These are phyloP conservation scores for Aspergillus indologenus DNA, from an alignment of 495 filamentous ascomycete species.

Conservation along the genomic window DNA sequence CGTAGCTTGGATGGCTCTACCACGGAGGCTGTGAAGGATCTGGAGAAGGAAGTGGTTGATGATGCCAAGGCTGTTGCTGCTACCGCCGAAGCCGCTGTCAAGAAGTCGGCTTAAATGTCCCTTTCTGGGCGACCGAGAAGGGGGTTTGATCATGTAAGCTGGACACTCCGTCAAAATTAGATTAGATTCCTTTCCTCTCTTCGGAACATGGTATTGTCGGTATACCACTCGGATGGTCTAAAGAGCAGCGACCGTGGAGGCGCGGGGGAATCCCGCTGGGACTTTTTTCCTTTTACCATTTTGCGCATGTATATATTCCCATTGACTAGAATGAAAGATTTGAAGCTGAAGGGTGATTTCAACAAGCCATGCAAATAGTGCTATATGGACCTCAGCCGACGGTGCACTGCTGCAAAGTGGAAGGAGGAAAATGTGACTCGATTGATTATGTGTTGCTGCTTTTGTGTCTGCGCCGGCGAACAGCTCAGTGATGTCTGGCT, in stretches of 20 bases:
- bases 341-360: neutral
- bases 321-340: neutral
- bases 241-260: neutral
- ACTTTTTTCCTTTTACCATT: neutral
- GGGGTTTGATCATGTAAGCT: constrained; percentile 1
- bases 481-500: no score
- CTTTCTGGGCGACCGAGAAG: constrained; percentile 6
- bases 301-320: constrained; percentile 4
- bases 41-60: constrained; percentile 46
- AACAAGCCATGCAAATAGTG: no score
- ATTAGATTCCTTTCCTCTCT: neutral
- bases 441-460: no score
- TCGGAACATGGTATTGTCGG: neutral
- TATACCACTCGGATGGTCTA: neutral
- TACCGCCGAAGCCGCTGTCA: constrained; percentile 26
- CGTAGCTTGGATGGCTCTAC: constrained; percentile 50
- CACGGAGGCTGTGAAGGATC: constrained; percentile 46
- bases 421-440: no score
- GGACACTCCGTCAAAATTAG: neutral
- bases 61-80: constrained; percentile 32
- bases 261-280: neutral
- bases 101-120: constrained; percentile 26
- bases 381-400: no score
- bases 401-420: no score
- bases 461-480: no score